These are phyloP conservation scores for Salvia rosmarinus DNA, from an alignment of 257 asterid genomes.

Conservation along the genomic window DNA sequence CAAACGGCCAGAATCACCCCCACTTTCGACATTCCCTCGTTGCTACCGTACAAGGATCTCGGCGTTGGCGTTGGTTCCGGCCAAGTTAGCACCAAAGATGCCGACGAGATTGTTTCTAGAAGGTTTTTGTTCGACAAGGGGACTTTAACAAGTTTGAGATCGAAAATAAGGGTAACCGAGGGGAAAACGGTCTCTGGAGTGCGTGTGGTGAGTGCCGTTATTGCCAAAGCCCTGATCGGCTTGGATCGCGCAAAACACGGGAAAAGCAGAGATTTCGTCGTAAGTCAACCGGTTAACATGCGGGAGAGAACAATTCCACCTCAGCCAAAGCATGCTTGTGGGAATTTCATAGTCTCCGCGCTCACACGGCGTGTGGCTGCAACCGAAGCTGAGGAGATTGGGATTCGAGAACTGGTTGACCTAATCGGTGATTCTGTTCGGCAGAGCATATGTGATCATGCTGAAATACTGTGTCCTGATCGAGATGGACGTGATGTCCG, in stretches of 20 bases:
- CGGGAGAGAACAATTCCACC: slow-evolving; percentile 33
- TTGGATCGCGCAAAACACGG: slow-evolving; percentile 12
- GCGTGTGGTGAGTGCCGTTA: slow-evolving; percentile 28
- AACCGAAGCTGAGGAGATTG: not conserved
- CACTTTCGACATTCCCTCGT: not conserved
- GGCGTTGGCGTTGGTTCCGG: no score
- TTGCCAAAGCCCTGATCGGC: slow-evolving; percentile 29
- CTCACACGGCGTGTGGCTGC: not conserved
- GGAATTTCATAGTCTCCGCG: not conserved
- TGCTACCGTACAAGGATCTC: slow-evolving; percentile 35
- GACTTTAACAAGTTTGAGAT: slow-evolving; percentile 2
- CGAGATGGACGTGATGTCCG: no score
- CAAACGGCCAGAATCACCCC: not conserved
- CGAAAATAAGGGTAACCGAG: not conserved
- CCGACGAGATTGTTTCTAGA: not conserved
- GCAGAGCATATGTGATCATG: not conserved
- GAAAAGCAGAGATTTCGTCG: not conserved
- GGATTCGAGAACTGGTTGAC: not conserved
- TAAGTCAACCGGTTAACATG: slow-evolving; percentile 28
- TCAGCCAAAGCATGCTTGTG: slow-evolving; percentile 29
- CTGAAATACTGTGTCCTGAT: no score
- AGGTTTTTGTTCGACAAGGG: slow-evolving; percentile 31
- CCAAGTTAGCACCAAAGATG: not conserved
- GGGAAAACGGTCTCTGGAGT: not conserved
- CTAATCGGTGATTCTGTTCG: not conserved